Percentiles rank a stretch among this genome's conserved stretches.
Evolutionary conservation across 225 moss, liverwort and hornwort genomes (phyloP).

Genomic region (Pseudoscleropodium purum): DNA sequence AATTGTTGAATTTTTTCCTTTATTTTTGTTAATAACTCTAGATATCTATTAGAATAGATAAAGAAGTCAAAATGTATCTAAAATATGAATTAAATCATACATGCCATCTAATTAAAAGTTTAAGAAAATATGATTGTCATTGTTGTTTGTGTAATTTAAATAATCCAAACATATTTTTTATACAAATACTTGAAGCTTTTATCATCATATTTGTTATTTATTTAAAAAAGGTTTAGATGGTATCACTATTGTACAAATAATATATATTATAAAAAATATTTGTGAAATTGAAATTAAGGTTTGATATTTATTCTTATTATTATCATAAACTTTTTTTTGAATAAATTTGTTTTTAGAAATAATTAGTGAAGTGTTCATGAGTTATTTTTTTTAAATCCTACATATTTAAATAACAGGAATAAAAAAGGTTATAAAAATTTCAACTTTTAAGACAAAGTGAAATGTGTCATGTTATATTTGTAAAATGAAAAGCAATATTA

Average conservation of each 20-base stretch:
- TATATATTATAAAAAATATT: too few relatives aligned
- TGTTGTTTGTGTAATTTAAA: too few relatives aligned
- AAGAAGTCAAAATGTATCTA: background rate
- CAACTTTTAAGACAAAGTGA: background rate
- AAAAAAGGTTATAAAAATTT: background rate
- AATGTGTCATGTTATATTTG: too few relatives aligned
- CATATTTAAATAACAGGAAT: background rate
- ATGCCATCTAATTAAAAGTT: too few relatives aligned
- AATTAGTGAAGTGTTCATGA: background rate
- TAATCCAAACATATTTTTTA: background rate
- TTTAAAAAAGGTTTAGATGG: too few relatives aligned
- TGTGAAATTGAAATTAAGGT: background rate
- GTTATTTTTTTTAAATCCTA: background rate
- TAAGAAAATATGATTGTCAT: accelerated
- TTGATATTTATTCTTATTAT: accelerated
- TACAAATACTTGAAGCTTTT: background rate
- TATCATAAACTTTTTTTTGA: accelerated
- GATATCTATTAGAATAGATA: too few relatives aligned
- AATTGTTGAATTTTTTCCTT: accelerated
- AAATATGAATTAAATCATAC: accelerated
- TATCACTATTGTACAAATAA: background rate
- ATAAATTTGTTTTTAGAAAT: background rate
- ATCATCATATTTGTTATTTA: background rate
- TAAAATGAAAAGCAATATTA: background rate
- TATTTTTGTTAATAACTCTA: too few relatives aligned